Evolutionary conservation across 2,329 filamentous ascomycete species (phyloP).

Genomic region (Aspergillus flavus): DNA sequence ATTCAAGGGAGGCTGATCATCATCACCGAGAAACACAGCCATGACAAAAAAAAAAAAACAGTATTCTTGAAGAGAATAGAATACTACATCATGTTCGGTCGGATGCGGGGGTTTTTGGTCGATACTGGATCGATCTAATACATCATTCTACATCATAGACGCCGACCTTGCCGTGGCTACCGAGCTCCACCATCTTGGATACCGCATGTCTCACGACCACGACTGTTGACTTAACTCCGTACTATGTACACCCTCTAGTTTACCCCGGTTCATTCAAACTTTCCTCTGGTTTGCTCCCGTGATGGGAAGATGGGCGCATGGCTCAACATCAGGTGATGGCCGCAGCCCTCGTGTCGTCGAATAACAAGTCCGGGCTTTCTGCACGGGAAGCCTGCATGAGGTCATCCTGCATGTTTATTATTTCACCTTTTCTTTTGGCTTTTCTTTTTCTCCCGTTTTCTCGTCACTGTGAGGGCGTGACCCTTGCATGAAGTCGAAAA

Average conservation of each 20-base stretch:
- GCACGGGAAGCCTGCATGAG: slow-evolving; percentile 3
- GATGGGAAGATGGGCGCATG: not conserved
- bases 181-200: not conserved
- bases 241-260: not conserved
- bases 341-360: slow-evolving; percentile 11
- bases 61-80: not conserved
- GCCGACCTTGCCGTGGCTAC: slow-evolving; percentile 2
- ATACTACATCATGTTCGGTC: slow-evolving; percentile 1
- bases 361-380: slow-evolving; percentile 1
- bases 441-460: not conserved
- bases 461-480: not conserved
- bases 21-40: slow-evolving; percentile 1
- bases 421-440: not conserved
- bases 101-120: not conserved
- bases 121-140: slow-evolving; percentile 2
- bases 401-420: slow-evolving; percentile 9
- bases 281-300: not conserved
- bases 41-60: not conserved
- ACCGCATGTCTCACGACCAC: not conserved
- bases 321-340: slow-evolving; percentile 7
- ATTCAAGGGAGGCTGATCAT: slow-evolving; percentile 5
- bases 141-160: slow-evolving; percentile 17
- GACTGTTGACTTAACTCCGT: too few species aligned
- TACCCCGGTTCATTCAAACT: not conserved
- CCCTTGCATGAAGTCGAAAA: slow-evolving; percentile 1